Evolutionary conservation across 495 filamentous ascomycete species (phyloP).

Genomic region (Aspergillus kassunensis): DNA sequence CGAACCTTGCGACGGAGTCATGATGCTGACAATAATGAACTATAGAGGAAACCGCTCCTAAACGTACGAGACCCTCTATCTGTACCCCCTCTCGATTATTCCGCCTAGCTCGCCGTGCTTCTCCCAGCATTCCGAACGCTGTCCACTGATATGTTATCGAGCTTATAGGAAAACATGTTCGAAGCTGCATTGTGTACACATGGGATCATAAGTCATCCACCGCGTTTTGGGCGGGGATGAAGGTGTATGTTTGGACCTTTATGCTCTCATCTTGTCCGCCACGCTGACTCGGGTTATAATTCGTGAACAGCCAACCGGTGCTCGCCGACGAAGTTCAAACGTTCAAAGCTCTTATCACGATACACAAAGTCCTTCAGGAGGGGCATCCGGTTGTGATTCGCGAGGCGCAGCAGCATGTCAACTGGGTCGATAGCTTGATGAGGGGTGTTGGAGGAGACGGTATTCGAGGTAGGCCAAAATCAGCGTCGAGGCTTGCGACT

Average conservation of each 20-base stretch:
- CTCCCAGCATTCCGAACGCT: too few relatives aligned
- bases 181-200: slow-evolving; percentile 96
- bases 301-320: slow-evolving; percentile 70
- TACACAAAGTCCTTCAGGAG: slow-evolving; percentile 96
- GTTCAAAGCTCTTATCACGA: slow-evolving; percentile 87
- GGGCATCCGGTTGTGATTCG: slow-evolving; percentile 83
- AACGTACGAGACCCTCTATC: slow-evolving; percentile 54
- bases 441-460: slow-evolving; percentile 82
- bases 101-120: neutral
- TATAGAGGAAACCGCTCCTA: slow-evolving; percentile 87
- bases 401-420: slow-evolving; percentile 82
- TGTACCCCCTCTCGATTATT: neutral
- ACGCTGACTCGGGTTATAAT: slow-evolving; percentile 4
- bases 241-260: slow-evolving; percentile 63
- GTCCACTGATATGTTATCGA: slow-evolving; percentile 9
- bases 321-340: slow-evolving; percentile 93
- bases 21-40: slow-evolving; percentile 27
- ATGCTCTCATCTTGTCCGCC: neutral
- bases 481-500: neutral
- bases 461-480: slow-evolving; percentile 57
- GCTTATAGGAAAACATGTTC: slow-evolving; percentile 81
- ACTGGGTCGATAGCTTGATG: slow-evolving; percentile 91
- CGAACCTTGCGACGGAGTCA: too few relatives aligned
- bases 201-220: slow-evolving; percentile 98
- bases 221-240: slow-evolving; percentile 97